Conservation (phyloP, 2,329 filamentous ascomycete genomes). For the Botrytis pseudocinerea region DNA sequence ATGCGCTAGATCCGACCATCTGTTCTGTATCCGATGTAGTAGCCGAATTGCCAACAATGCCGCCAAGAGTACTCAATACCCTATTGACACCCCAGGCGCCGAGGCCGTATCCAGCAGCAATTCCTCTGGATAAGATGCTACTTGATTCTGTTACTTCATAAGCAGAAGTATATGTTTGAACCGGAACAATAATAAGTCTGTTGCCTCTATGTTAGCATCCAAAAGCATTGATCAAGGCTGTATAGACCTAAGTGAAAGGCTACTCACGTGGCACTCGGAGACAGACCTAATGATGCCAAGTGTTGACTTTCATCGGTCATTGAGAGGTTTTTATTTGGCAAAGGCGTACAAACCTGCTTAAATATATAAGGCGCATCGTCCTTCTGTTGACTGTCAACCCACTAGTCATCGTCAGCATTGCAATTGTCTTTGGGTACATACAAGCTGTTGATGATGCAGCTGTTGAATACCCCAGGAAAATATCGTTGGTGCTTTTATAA, state of each 20-base stretch:
- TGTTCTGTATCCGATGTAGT: slow-evolving; percentile 11
- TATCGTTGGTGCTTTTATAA: background rate
- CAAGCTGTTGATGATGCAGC: background rate
- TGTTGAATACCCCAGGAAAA: background rate
- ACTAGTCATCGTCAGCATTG: slow-evolving; percentile 43
- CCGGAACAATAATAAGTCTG: slow-evolving; percentile 70
- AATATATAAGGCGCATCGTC: slow-evolving; percentile 72
- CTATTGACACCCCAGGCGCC: slow-evolving; percentile 47
- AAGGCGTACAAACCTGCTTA: slow-evolving; percentile 77
- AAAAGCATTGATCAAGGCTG: background rate
- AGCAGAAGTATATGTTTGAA: slow-evolving; percentile 60
- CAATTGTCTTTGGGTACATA: background rate
- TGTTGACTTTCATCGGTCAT: slow-evolving; percentile 70
- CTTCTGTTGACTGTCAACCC: slow-evolving; percentile 69
- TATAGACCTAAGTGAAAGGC: background rate
- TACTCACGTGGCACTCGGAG: slow-evolving; percentile 68
- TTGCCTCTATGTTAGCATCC: background rate
- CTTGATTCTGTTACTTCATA: slow-evolving; percentile 46
- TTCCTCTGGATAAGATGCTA: slow-evolving; percentile 42
- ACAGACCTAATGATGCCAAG: slow-evolving; percentile 68
- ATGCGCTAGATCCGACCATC: slow-evolving; percentile 3
- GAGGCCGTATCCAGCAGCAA: slow-evolving; percentile 42
- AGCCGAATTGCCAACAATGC: slow-evolving; percentile 41
- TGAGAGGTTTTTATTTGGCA: slow-evolving; percentile 73
- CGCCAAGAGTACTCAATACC: slow-evolving; percentile 45